phyloP scores from a whole-genome alignment of 306 rosid species.

The Hippophae gyantsensis region DNA sequence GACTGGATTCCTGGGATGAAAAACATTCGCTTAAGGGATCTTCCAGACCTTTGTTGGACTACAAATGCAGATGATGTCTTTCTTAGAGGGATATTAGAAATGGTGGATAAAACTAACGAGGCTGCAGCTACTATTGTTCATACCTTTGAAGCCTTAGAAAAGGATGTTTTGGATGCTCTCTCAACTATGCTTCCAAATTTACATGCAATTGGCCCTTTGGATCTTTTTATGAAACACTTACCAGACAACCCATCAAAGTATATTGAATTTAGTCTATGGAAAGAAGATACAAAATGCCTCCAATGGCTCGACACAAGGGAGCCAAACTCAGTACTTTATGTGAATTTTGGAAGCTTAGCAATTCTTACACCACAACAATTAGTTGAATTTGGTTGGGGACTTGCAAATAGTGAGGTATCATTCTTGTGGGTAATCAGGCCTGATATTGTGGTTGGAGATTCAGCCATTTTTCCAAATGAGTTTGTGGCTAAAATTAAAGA shows the following conservation, averaged over 20 bases:
- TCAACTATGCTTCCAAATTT: background rate
- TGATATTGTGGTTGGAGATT: background rate
- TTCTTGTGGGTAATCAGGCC: conserved; percentile 16
- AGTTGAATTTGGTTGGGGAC: conserved; percentile 11
- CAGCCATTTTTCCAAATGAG: background rate
- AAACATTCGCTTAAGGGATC: conserved; percentile 4
- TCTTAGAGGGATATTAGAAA: background rate
- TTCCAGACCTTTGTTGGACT: background rate
- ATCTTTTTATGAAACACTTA: background rate
- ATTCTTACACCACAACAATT: background rate
- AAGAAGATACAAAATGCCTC: conserved; percentile 14
- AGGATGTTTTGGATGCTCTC: conserved; percentile 7
- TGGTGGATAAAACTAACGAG: background rate
- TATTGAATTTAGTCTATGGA: conserved; percentile 8
- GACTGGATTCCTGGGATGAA: conserved; percentile 14
- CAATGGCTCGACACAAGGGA: conserved; percentile 6
- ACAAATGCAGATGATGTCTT: background rate
- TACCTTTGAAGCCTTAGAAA: conserved; percentile 9
- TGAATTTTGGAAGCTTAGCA: conserved; percentile 10
- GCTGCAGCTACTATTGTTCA: conserved; percentile 8
- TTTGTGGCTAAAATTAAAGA: conserved; percentile 3
- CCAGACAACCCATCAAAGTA: background rate
- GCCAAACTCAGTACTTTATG: conserved; percentile 12
- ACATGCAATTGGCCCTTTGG: conserved; percentile 13
- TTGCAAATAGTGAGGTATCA: conserved; percentile 7